phyloP scores from a whole-genome alignment of 306 rosid genomes.

The Erythrophleum fordii region DNA sequence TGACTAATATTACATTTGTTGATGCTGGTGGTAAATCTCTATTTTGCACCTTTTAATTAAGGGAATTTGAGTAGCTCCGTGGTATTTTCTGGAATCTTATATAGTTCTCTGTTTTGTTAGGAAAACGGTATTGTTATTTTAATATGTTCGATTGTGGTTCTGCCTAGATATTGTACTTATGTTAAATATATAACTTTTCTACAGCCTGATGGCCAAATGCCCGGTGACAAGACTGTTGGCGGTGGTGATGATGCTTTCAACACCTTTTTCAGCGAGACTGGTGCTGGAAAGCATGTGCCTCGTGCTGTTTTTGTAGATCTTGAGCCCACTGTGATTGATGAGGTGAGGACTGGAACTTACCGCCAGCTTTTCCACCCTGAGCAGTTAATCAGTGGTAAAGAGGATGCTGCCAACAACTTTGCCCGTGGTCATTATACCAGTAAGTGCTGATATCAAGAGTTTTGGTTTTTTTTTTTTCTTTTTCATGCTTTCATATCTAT shows the following conservation, averaged over 20 bases:
- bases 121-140: too few species aligned
- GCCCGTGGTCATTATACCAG: slow-evolving; percentile 98
- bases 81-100: neutral
- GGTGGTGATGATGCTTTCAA: slow-evolving; percentile 93
- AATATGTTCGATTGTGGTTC: neutral
- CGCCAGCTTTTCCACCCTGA: slow-evolving; percentile 97
- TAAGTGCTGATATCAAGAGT: slow-evolving; percentile 5
- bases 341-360: slow-evolving; percentile 86
- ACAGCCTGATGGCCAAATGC: slow-evolving; percentile 97
- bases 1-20: too few species aligned
- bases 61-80: too few species aligned
- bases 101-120: too few species aligned
- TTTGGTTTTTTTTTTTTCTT: neutral
- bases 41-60: too few species aligned
- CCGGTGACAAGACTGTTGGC: slow-evolving; percentile 79
- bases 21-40: too few species aligned
- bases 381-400: slow-evolving; percentile 94
- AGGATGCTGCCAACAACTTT: slow-evolving; percentile 97
- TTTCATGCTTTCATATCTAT: neutral
- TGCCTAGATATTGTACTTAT: too few species aligned
- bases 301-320: slow-evolving; percentile 90
- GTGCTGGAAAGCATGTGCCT: slow-evolving; percentile 90
- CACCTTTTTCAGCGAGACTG: slow-evolving; percentile 94
- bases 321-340: slow-evolving; percentile 92
- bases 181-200: neutral